These are phyloP conservation scores for Calonectria fujianensis DNA, from an alignment of 2,329 filamentous ascomycete species.

Conservation along the genomic window DNA sequence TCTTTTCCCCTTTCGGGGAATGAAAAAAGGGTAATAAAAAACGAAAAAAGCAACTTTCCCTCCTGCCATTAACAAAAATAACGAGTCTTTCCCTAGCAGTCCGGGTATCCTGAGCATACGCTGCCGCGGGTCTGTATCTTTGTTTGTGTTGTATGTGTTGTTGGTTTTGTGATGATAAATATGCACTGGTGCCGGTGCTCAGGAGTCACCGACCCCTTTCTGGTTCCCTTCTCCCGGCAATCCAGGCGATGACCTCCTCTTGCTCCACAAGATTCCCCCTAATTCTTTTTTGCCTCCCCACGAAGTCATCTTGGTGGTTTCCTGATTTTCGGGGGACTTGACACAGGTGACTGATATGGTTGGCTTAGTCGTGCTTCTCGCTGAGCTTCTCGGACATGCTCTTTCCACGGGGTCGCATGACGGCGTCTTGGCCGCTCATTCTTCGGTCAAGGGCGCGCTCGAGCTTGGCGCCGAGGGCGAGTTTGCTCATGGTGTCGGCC, in stretches of 20 bases:
- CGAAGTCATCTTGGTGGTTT: background rate
- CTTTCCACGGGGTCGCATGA: slow-evolving; percentile 78
- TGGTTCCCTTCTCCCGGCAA: background rate
- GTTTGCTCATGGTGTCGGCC: slow-evolving; percentile 86
- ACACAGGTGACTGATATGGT: slow-evolving; percentile 4
- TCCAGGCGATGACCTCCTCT: slow-evolving; percentile 3
- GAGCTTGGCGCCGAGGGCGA: slow-evolving; percentile 92
- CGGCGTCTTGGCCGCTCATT: slow-evolving; percentile 92
- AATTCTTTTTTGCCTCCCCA: background rate
- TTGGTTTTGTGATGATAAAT: slow-evolving; percentile 1
- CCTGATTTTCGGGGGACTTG: background rate
- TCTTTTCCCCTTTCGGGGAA: background rate
- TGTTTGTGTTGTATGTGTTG: slow-evolving; percentile 10
- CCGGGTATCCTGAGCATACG: slow-evolving; percentile 41
- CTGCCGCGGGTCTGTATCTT: slow-evolving; percentile 32
- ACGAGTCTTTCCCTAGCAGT: slow-evolving; percentile 35
- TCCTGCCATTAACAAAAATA: slow-evolving; percentile 37
- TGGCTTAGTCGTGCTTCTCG: slow-evolving; percentile 60
- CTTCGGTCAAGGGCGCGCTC: slow-evolving; percentile 90
- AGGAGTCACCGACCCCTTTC: slow-evolving; percentile 17
- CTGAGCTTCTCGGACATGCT: slow-evolving; percentile 59
- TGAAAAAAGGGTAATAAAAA: slow-evolving; percentile 16
- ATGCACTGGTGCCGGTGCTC: background rate
- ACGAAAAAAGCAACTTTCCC: slow-evolving; percentile 35
- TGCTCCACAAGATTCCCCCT: slow-evolving; percentile 3